A percentile compares a stretch with the other conserved stretches of the same genome.
phyloP scores from a whole-genome alignment of 345 rosid species.

The Citrus hindsii region DNA sequence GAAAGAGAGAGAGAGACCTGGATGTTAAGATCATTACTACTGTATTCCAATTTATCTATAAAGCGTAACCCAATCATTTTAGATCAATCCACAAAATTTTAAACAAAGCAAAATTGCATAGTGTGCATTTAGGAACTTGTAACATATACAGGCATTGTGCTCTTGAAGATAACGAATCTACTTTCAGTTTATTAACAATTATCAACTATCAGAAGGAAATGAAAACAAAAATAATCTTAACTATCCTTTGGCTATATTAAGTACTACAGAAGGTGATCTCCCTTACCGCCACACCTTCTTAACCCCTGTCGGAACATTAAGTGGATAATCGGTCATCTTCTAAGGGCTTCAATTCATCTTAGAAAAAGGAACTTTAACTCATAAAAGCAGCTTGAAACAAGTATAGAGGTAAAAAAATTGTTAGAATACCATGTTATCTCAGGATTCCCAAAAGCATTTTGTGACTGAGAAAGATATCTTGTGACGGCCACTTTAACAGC shows the following conservation, averaged over 20 bases:
- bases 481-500: constrained; percentile 2
- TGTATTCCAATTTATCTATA: background rate
- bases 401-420: background rate
- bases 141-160: background rate
- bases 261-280: background rate
- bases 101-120: background rate
- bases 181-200: background rate
- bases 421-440: constrained; percentile 18
- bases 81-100: background rate
- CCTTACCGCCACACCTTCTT: background rate
- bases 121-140: background rate
- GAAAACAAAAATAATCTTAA: background rate
- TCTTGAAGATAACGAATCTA: background rate
- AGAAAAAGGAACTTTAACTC: background rate
- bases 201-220: background rate
- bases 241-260: background rate
- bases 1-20: background rate
- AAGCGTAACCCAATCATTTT: background rate
- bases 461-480: constrained; percentile 6
- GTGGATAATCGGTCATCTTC: background rate
- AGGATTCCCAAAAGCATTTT: constrained; percentile 12
- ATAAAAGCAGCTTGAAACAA: background rate
- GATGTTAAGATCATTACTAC: background rate
- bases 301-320: background rate
- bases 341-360: background rate